Base-by-base conservation (phyloP, 441 rosid species). In the Codiaeum variegatum region DNA sequence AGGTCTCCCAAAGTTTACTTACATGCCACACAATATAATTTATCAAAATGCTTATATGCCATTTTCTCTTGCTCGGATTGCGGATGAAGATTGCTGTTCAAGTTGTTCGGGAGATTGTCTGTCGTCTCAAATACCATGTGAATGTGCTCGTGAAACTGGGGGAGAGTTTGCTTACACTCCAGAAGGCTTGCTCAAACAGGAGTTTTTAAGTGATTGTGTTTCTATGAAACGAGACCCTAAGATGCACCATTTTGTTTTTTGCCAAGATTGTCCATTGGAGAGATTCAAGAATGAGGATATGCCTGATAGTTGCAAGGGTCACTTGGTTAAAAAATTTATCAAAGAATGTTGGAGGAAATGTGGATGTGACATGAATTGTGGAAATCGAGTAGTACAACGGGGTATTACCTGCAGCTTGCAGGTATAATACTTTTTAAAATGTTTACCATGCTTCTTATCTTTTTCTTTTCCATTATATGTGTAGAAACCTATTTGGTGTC, bases 331-430 rank as follows among this genome's bases (percentile, higher is more conserved):
- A 77, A 92, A 86, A 85, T 94, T 94, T 71, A 85, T 92, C 56
- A 94, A 94, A 75, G 97, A 94, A 79, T 94, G 97, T 66, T 92
- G 97, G 97, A 85, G 77, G 73, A 92, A 91, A 84, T 94, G 98
- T 80, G 97, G 97, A 69, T 92, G 97, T 67, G 66, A 78, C 69
- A 86, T 85, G 94, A 71, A 64, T 23, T 94, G 97, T 80, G 94
- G 96, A 69, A 94, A 94, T 80, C 86, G 97, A 59, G 71, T 87
- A 16, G 94, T 94, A n/a, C 96, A 90, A 73, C 83, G 95, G 73
- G 98, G 98, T 64, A 86, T 94, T 68, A 82, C 63, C 28, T 73
- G 91, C 83, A 75, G 78, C 23, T 73, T 94, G 84, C 88, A 94
- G 94, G 97, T 91, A 73, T 67, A 77, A 61, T 71, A 26, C 75